These are phyloP conservation scores for Lanmaoa rubissima DNA, from an alignment of 768 basidiomycete species.

Conservation along the genomic window DNA sequence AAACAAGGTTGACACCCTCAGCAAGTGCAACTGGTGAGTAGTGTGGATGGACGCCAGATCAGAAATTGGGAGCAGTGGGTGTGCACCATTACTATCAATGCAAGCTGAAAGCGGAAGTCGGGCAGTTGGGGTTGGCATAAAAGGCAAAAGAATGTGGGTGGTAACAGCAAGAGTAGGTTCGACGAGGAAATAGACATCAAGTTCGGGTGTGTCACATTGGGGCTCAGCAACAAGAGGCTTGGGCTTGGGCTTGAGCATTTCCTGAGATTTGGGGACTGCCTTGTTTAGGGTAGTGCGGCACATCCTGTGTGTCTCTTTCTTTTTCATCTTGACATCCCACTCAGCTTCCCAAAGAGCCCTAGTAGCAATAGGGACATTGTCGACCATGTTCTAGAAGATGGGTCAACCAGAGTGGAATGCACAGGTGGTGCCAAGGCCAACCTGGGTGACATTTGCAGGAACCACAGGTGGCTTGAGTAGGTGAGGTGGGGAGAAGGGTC, in stretches of 20 bases:
- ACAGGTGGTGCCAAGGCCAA: slow-evolving; percentile 74
- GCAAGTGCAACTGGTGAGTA: slow-evolving; percentile 52
- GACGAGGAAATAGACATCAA: slow-evolving; percentile 63
- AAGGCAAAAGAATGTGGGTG: slow-evolving; percentile 70
- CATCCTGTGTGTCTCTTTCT: slow-evolving; percentile 37
- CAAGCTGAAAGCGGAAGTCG: slow-evolving; percentile 55
- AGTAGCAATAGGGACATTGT: slow-evolving; percentile 76
- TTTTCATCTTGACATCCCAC: slow-evolving; percentile 55
- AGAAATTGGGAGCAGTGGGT: slow-evolving; percentile 52
- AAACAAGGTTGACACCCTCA: slow-evolving; percentile 68
- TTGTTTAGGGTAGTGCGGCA: slow-evolving; percentile 23
- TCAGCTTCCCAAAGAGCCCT: slow-evolving; percentile 76
- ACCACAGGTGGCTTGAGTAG: slow-evolving; percentile 56
- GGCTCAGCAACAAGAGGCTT: slow-evolving; percentile 9
- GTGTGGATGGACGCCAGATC: slow-evolving; percentile 51
- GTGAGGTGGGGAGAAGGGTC: slow-evolving; percentile 44
- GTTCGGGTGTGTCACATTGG: slow-evolving; percentile 34
- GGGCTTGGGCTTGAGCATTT: slow-evolving; percentile 30
- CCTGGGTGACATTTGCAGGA: slow-evolving; percentile 53
- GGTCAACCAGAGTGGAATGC: slow-evolving; percentile 74
- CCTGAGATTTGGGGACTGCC: slow-evolving; percentile 20
- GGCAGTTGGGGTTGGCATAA: slow-evolving; percentile 69
- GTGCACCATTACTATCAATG: slow-evolving; percentile 12
- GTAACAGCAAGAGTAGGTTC: slow-evolving; percentile 41
- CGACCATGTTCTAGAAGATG: slow-evolving; percentile 74